Percentiles rank a stretch among this genome's conserved stretches.
Evolutionary conservation across 352 stramenopile genomes (phyloP).

Genomic region (Pythium aristosporum): DNA sequence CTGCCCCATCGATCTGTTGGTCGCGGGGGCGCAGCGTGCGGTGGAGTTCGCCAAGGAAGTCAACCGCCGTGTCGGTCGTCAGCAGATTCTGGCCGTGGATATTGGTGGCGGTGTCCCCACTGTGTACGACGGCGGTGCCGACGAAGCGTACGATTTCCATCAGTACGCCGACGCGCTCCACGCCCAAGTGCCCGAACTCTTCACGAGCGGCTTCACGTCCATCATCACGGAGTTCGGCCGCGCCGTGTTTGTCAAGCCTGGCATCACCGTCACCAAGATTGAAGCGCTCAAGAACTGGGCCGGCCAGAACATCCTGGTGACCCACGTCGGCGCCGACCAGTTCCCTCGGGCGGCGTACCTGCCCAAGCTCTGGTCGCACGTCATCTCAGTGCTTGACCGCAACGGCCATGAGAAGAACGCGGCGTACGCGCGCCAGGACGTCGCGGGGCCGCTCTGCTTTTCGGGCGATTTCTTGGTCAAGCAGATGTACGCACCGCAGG

Average conservation of each 20-base stretch:
- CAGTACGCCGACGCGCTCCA: constrained; percentile 76
- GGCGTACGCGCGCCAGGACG: constrained; percentile 67
- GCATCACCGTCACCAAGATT: constrained; percentile 83
- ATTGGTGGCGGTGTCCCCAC: constrained; percentile 91
- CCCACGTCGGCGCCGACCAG: constrained; percentile 90
- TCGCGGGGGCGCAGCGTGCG: constrained; percentile 68
- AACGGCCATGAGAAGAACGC: constrained; percentile 50
- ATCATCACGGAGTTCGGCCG: constrained; percentile 94
- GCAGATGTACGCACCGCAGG: constrained; percentile 66
- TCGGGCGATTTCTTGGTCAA: constrained; percentile 89
- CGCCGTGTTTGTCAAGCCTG: constrained; percentile 85
- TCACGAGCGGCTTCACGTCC: constrained; percentile 63
- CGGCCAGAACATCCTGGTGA: constrained; percentile 73
- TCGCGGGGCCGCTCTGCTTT: constrained; percentile 92
- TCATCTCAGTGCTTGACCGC: constrained; percentile 64
- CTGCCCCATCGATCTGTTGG: constrained; percentile 83
- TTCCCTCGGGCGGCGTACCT: constrained; percentile 89
- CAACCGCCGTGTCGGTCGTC: constrained; percentile 52
- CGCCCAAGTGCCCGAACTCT: constrained; percentile 77
- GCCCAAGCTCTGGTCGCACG: constrained; percentile 81
- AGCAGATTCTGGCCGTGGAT: constrained; percentile 81
- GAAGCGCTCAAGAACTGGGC: constrained; percentile 89
- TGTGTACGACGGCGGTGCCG: constrained; percentile 75
- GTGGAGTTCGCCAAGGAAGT: constrained; percentile 78
- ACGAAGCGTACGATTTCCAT: constrained; percentile 74